Evolutionary conservation across 2,329 filamentous ascomycete species (phyloP), one percentile per base, ranked within the genome.

Genomic region (Epichloe elymi): DNA sequence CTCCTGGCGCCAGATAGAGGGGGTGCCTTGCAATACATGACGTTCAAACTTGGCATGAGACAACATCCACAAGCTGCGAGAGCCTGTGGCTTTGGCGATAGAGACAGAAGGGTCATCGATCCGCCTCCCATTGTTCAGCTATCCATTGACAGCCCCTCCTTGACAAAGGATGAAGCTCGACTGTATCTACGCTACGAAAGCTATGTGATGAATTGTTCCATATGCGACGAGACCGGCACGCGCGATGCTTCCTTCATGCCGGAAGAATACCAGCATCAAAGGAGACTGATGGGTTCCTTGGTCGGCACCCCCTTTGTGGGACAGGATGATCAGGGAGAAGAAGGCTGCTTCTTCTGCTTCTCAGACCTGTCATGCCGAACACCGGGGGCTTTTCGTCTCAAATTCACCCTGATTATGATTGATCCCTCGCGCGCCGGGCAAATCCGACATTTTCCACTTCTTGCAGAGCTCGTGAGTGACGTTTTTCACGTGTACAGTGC

Each of bases 311-410:
- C 86, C 0, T 90, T 88, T 57, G 80, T 86, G 5, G 86, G 85
- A 7, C 74, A 79, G 50, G 87, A 93, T 62, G 86, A 91, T 60
- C 73, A 81, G 49, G 80, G 81, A 49, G 67, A 78, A 20, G 83
- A 88, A 55, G 86, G 87, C 1, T 88, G 84, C 61, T 93, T 91
- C 71, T 93, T 91, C 66, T 88, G 85, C 63, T 93, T 93, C 62
- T 84, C 86, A 0, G 87, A 93, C 62, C 73, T 93, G 19, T 89
- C 85, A 4, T 88, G 86, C 62, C 79, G 87, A 36, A 89, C 84
- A 0, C 82, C 86, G 1, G 87, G 87, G 19, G 72, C 73, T n/a
- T 93, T 86, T 65, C 75, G 85, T 17, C 74, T 93, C 50, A 80
- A 79, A 45, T 91, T 93, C 64, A 79, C 79, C 38, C 72, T 91